A percentile compares a stretch with the other conserved stretches of the same genome.
Evolutionary conservation across 2,329 filamentous ascomycete species (phyloP).

Genomic region (Curvularia hawaiiensis): DNA sequence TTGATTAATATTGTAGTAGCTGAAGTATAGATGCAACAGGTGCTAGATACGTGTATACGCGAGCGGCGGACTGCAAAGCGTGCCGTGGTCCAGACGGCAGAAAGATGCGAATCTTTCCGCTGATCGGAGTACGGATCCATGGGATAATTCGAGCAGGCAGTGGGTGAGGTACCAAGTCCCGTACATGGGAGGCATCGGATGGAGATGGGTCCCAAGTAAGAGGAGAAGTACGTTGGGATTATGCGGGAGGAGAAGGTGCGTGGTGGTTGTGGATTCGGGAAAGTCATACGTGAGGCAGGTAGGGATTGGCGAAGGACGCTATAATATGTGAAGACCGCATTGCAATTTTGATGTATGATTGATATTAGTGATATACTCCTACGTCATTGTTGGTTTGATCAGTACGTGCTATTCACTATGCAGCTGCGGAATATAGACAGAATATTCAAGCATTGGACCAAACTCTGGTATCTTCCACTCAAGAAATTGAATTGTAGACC

Average conservation of each 20-base stretch:
- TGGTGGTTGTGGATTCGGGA: background rate
- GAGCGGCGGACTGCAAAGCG: too few relatives aligned
- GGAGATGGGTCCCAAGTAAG: background rate
- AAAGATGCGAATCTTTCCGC: too few relatives aligned
- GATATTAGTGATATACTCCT: background rate
- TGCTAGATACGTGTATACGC: too few relatives aligned
- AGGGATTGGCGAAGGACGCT: background rate
- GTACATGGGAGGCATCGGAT: background rate
- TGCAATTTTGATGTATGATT: background rate
- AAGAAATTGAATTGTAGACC: background rate
- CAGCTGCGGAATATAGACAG: too few relatives aligned
- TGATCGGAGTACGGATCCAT: background rate
- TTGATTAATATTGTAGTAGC: too few relatives aligned
- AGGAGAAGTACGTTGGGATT: too few relatives aligned
- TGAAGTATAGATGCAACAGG: too few relatives aligned
- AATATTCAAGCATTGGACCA: too few relatives aligned
- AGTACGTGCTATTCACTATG: background rate
- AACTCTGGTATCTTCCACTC: too few relatives aligned
- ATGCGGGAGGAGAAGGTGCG: background rate
- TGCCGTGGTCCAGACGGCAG: too few relatives aligned
- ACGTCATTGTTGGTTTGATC: background rate
- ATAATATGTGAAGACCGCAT: background rate
- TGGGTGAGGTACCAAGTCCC: background rate
- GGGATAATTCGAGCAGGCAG: background rate
- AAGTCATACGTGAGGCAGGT: background rate